These are phyloP conservation scores for Penicillium corylophilum DNA, from an alignment of 2,329 filamentous ascomycete species.

Conservation along the genomic window DNA sequence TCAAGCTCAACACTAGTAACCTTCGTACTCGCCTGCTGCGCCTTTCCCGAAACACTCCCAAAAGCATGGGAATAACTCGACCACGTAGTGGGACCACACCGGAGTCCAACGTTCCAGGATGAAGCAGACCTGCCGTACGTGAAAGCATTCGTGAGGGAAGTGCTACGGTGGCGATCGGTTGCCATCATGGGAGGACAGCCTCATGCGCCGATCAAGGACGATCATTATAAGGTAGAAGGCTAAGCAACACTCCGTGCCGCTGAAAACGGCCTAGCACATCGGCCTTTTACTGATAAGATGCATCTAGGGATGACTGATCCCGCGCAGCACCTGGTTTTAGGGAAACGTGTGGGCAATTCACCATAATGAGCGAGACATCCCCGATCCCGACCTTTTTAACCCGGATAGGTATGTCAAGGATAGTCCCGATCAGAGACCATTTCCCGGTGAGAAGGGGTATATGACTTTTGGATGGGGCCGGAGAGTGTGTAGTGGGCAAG, in stretches of 20 bases:
- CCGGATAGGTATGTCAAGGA: conserved; percentile 43
- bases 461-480: conserved; percentile 60
- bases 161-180: conserved; percentile 28
- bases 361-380: conserved; percentile 42
- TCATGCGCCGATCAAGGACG: conserved; percentile 25
- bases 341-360: conserved; percentile 30
- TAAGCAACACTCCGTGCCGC: neutral
- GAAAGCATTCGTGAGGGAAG: conserved; percentile 33
- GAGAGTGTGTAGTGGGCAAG: conserved; percentile 55
- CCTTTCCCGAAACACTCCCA: conserved; percentile 23
- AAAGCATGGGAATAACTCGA: conserved; percentile 37
- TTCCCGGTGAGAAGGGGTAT: conserved; percentile 52
- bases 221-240: conserved; percentile 19
- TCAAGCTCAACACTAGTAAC: conserved; percentile 31
- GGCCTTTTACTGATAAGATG: conserved; percentile 9
- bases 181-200: conserved; percentile 27
- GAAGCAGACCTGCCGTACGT: conserved; percentile 29
- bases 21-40: conserved; percentile 30
- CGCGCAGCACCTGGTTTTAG: conserved; percentile 19
- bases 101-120: conserved; percentile 35
- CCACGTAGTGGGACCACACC: conserved; percentile 31
- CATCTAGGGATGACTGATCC: conserved; percentile 17
- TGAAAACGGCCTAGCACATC: neutral
- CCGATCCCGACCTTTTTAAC: conserved; percentile 36
- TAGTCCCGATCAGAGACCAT: conserved; percentile 43